phyloP scores from a whole-genome alignment of 1,139 yeast genomes.

The Casaregolazyma suthepensis region DNA sequence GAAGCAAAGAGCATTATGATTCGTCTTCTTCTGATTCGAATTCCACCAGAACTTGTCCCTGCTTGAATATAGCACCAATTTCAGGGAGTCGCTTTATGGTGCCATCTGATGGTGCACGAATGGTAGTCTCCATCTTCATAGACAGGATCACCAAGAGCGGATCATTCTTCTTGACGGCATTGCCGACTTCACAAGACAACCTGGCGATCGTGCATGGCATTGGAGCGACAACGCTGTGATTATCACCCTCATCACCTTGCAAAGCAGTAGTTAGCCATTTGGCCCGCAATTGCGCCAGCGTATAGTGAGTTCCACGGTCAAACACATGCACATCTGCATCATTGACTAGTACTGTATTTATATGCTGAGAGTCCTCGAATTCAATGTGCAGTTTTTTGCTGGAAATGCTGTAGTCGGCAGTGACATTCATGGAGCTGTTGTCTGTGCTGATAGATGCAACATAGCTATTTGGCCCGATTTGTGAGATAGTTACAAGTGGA shows the following conservation, averaged over 20 bases:
- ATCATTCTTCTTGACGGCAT: slow-evolving; percentile 31
- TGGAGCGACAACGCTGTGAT: slow-evolving; percentile 31
- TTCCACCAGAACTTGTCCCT: slow-evolving; percentile 31
- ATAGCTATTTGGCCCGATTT: slow-evolving; percentile 13
- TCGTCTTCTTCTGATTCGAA: slow-evolving; percentile 25
- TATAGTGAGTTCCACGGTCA: slow-evolving; percentile 29
- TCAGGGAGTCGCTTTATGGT: slow-evolving; percentile 27
- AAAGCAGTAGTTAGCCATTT: slow-evolving; percentile 30
- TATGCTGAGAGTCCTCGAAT: slow-evolving; percentile 24
- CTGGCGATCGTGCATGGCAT: slow-evolving; percentile 33
- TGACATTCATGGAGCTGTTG: slow-evolving; percentile 11
- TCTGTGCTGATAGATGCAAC: slow-evolving; percentile 12
- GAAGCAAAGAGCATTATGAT: not conserved
- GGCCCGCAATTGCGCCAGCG: slow-evolving; percentile 27
- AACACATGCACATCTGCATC: slow-evolving; percentile 27
- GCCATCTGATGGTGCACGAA: slow-evolving; percentile 30
- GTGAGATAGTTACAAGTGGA: slow-evolving; percentile 14
- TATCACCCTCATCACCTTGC: slow-evolving; percentile 26
- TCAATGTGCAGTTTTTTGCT: slow-evolving; percentile 21
- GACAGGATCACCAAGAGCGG: slow-evolving; percentile 38
- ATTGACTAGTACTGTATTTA: slow-evolving; percentile 27
- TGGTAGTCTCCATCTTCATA: slow-evolving; percentile 44
- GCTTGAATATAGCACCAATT: slow-evolving; percentile 31
- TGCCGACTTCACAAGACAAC: slow-evolving; percentile 31
- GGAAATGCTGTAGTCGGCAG: slow-evolving; percentile 11